A percentile compares a stretch with the other conserved stretches of the same genome.
phyloP scores from a whole-genome alignment of 1,139 yeast genomes.

The Geotrichum restrictum region DNA sequence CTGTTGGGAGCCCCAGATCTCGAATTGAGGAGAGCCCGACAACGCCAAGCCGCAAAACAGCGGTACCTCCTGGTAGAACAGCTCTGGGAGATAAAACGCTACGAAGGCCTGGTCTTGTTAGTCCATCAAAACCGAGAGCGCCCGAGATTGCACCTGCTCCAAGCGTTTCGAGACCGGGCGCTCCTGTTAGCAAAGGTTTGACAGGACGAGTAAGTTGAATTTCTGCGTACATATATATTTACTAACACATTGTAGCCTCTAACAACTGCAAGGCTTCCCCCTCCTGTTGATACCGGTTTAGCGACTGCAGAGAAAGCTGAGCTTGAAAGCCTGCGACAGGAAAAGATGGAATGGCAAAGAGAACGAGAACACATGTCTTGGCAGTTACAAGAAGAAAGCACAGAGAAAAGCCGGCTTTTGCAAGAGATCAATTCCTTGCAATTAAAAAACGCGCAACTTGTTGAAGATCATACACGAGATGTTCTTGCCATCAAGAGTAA shows the following conservation, averaged over 20 bases:
- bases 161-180: conserved; percentile 12
- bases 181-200: conserved; percentile 13
- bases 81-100: conserved; percentile 19
- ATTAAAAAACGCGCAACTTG: conserved; percentile 40
- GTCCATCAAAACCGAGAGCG: conserved; percentile 12
- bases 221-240: not conserved
- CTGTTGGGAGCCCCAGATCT: conserved; percentile 12
- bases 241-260: conserved; percentile 10
- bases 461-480: conserved; percentile 51
- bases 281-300: conserved; percentile 18
- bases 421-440: conserved; percentile 45
- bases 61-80: conserved; percentile 27
- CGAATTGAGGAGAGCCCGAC: conserved; percentile 6
- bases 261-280: not conserved
- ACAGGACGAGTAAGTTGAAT: conserved; percentile 12
- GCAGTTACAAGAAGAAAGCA: conserved; percentile 44
- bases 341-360: conserved; percentile 49
- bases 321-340: conserved; percentile 50
- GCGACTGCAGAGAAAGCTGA: conserved; percentile 44
- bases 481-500: conserved; percentile 56
- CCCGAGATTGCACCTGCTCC: conserved; percentile 1
- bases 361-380: conserved; percentile 44
- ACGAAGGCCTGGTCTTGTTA: conserved; percentile 10
- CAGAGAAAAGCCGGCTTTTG: conserved; percentile 45
- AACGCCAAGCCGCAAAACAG: conserved; percentile 23